Conservation (phyloP, 1,139 yeast species). For the Saccharomyces uvarum region DNA sequence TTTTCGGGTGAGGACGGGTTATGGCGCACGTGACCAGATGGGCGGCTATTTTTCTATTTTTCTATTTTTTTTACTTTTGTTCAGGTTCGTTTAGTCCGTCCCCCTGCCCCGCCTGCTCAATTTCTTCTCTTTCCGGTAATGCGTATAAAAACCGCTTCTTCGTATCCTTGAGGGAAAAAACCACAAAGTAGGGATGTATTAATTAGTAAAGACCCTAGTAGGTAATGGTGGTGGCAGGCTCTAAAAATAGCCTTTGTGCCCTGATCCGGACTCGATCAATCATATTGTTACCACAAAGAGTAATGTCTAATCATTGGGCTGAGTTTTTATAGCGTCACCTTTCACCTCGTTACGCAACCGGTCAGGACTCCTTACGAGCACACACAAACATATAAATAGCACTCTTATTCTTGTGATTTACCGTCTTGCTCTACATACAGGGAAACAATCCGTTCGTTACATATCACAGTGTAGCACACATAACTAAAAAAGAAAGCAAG, state of each 20-base stretch:
- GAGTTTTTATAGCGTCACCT: background rate
- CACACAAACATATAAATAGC: background rate
- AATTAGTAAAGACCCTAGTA: background rate
- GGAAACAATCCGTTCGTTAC: background rate
- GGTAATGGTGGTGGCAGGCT: background rate
- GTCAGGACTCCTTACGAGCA: background rate
- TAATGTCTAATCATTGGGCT: background rate
- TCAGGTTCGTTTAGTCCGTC: background rate
- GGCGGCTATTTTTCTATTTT: background rate
- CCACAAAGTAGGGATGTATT: background rate
- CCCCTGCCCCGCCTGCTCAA: background rate
- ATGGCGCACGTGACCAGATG: background rate
- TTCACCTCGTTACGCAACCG: background rate
- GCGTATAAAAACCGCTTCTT: background rate
- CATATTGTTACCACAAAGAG: background rate
- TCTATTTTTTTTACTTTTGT: background rate
- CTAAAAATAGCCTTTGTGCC: background rate
- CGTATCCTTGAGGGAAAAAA: conserved; percentile 1
- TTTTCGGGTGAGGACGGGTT: background rate
- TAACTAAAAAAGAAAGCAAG: background rate
- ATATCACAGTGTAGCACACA: background rate
- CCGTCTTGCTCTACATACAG: background rate
- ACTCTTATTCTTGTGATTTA: background rate
- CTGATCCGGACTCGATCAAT: background rate
- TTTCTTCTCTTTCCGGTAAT: background rate